Conservation (phyloP, 345 rosid species). For the Ceriops decandra region DNA sequence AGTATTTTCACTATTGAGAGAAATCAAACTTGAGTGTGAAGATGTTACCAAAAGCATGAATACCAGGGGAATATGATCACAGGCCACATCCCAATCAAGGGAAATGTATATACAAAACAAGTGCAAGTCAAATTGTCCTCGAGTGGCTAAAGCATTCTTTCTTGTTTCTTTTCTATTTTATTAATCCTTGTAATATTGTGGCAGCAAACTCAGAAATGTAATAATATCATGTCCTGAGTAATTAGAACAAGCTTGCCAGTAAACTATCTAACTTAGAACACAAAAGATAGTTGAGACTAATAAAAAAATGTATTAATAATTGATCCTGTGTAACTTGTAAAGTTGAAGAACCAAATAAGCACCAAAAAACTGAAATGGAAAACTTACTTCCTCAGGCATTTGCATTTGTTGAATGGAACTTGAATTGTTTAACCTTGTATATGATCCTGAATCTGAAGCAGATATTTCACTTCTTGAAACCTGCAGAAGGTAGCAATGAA, state of each 20-base stretch:
- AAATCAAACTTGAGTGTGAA: neutral
- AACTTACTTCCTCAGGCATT: slow-evolving; percentile 31
- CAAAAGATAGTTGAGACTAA: neutral
- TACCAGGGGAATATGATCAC: neutral
- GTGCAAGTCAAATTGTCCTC: slow-evolving; percentile 1
- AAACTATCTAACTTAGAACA: neutral
- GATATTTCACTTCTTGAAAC: slow-evolving; percentile 36
- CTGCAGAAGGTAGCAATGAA: slow-evolving; percentile 20
- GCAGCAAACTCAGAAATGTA: neutral
- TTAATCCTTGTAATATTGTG: neutral
- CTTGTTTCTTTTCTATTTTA: neutral
- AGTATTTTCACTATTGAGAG: neutral
- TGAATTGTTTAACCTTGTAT: slow-evolving; percentile 27
- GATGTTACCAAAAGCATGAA: neutral
- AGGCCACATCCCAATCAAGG: neutral
- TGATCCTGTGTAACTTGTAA: neutral
- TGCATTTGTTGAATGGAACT: slow-evolving; percentile 24
- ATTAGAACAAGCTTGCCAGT: neutral
- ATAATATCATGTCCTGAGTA: neutral
- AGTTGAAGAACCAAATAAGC: slow-evolving; percentile 3
- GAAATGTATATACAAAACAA: neutral
- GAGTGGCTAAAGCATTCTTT: neutral
- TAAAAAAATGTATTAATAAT: neutral
- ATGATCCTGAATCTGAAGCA: slow-evolving; percentile 26
- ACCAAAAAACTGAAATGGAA: slow-evolving; percentile 9